Conservation (phyloP, 768 basidiomycete species). For the Hypsizygus marmoreus region DNA sequence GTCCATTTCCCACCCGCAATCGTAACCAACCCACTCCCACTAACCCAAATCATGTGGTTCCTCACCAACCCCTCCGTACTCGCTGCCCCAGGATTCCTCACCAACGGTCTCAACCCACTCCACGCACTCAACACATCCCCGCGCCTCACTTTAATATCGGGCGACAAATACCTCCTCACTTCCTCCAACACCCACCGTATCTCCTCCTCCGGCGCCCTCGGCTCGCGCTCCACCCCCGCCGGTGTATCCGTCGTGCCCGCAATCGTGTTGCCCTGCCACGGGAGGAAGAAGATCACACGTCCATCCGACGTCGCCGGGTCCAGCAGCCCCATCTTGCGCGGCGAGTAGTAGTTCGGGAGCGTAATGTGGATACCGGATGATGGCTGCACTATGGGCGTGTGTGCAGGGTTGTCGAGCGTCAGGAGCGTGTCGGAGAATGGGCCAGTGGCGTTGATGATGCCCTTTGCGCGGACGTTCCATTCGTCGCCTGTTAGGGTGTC, state of each 20-base stretch:
- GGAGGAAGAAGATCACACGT: conserved; percentile 97
- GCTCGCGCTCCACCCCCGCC: conserved; percentile 68
- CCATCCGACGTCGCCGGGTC: conserved; percentile 96
- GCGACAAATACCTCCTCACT: conserved; percentile 82
- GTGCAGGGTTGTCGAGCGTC: conserved; percentile 72
- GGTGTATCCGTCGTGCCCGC: conserved; percentile 95
- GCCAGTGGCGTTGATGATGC: conserved; percentile 95
- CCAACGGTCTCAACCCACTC: conserved; percentile 89
- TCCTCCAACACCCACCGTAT: conserved; percentile 97
- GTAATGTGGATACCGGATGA: conserved; percentile 96
- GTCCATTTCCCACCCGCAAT: conserved; percentile 99
- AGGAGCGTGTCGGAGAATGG: conserved; percentile 90
- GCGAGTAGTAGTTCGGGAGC: conserved; percentile 95
- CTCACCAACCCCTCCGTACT: conserved; percentile 88
- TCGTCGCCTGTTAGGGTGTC: conserved; percentile 84
- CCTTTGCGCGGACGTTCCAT: conserved; percentile 83
- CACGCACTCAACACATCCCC: conserved; percentile 96
- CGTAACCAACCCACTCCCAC: conserved; percentile 80
- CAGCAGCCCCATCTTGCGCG: conserved; percentile 90
- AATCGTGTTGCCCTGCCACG: conserved; percentile 97
- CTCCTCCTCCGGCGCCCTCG: conserved; percentile 87
- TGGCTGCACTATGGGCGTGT: conserved; percentile 87
- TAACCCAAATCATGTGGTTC: conserved; percentile 90
- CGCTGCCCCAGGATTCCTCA: conserved; percentile 67
- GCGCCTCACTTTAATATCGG: conserved; percentile 91